Conservation (phyloP, 495 filamentous ascomycete species). For the Hypoxylon lenormandii region DNA sequence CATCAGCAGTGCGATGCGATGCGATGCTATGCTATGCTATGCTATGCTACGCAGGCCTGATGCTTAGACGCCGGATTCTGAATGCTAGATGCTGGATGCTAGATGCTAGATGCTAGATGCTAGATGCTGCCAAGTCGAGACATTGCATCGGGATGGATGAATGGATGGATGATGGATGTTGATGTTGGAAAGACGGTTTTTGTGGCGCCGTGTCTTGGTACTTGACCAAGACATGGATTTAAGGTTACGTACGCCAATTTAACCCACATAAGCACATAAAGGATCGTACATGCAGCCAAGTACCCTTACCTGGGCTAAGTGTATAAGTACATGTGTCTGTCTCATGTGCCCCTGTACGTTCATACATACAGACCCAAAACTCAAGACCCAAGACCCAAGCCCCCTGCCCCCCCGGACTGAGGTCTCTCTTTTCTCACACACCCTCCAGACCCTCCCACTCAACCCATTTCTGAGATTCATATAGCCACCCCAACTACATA, state of each 20-base stretch:
- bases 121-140: no score
- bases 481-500: slow-evolving; percentile 36
- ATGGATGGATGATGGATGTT: slow-evolving; percentile 1
- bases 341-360: background rate
- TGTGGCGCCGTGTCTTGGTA: slow-evolving; percentile 9
- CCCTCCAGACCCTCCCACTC: slow-evolving; percentile 6
- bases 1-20: slow-evolving; percentile 14
- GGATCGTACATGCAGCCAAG: background rate
- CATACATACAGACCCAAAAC: no score
- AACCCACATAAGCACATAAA: slow-evolving; percentile 9
- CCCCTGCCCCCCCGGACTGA: slow-evolving; percentile 23
- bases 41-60: no score
- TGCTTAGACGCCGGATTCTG: no score
- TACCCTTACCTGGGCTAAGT: background rate
- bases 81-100: slow-evolving; percentile 2
- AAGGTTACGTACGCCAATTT: slow-evolving; percentile 32
- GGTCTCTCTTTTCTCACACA: no score
- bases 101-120: background rate
- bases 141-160: background rate
- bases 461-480: slow-evolving; percentile 5
- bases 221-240: slow-evolving; percentile 12
- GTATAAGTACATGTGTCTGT: background rate
- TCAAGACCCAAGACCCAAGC: no score
- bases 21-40: no score
- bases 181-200: slow-evolving; percentile 21